Evolutionary conservation across 2,329 filamentous ascomycete genomes (phyloP).

Genomic region (Malbranchea zuffiana): DNA sequence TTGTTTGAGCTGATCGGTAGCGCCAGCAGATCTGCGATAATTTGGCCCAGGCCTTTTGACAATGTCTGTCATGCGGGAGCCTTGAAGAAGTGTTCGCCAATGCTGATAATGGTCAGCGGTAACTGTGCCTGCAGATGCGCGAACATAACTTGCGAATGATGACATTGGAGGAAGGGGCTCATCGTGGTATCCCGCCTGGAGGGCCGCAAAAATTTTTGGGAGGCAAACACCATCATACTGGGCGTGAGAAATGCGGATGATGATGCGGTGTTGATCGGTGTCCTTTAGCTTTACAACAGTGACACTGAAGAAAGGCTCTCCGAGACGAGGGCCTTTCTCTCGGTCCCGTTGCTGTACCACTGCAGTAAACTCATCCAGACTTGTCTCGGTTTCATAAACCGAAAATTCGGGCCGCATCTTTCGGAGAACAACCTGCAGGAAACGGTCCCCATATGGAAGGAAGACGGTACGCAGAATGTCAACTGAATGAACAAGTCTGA

Average conservation of each 20-base stretch:
- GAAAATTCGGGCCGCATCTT: conserved; percentile 43
- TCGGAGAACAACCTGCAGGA: conserved; percentile 49
- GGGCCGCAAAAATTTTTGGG: conserved; percentile 49
- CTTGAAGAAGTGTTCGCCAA: conserved; percentile 49
- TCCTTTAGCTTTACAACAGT: conserved; percentile 36
- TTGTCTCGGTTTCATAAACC: conserved; percentile 41
- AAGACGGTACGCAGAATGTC: conserved; percentile 59
- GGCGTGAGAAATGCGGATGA: conserved; percentile 51
- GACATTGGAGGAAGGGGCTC: conserved; percentile 28
- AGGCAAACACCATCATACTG: conserved; percentile 61
- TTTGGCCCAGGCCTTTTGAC: conserved; percentile 25
- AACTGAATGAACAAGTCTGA: conserved; percentile 47
- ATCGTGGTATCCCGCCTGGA: conserved; percentile 44
- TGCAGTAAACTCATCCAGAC: conserved; percentile 43
- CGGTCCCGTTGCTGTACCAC: conserved; percentile 48
- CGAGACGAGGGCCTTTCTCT: conserved; percentile 45
- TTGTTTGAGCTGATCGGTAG: conserved; percentile 28
- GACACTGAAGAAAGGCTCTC: conserved; percentile 52
- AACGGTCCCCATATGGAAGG: conserved; percentile 41
- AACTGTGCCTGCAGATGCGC: conserved; percentile 28
- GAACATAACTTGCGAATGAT: conserved; percentile 40
- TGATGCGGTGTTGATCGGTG: conserved; percentile 35
- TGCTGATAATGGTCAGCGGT: conserved; percentile 45
- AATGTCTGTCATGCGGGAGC: conserved; percentile 41
- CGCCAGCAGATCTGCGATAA: conserved; percentile 28